Evolutionary conservation across 116 monocot genomes (phyloP), one percentile per base, ranked within the genome.

Genomic region (Trichopus zeylanicus): DNA sequence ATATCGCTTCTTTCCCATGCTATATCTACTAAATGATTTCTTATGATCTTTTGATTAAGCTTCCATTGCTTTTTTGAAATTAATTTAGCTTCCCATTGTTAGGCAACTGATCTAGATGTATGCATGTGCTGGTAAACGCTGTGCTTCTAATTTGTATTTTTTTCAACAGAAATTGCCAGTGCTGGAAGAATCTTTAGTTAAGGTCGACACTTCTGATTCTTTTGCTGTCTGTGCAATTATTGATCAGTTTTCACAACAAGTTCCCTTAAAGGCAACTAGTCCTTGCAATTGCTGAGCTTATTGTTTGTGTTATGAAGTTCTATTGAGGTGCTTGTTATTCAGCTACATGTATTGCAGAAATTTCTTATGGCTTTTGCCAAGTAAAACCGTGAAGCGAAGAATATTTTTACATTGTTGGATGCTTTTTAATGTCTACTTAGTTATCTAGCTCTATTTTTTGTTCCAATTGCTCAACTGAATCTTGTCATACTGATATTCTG

Each of bases 181-280:
- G 48, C 62, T 95, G 37, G 90, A 90, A 62, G 78, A 86, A 57
- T 46, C 81, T 29, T 81, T 95, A 42, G 55, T 66, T 16, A 69
- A 74, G 72, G 64, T 63, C 59, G 72, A 60, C n/a, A 67, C 72
- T 54, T 79, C 91, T 65, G 80, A 91, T 75, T 60, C 62, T 16
- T 65, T 74, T 67, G 70, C 75, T 60, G 51, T 97, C 49, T 75
- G 77, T 69, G 65, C 76, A 57, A 71, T 84, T 55, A 79, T 97
- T 31, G 75, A 81, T 66, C 65, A 71, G 62, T 91, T 84, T 56
- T 81, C 97, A n/a, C 67, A 82, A 51, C 54, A 53, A 19, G 70
- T 77, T 56, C 61, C 78, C 49, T 48, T 87, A 55, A 90, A 80
- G 72, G 68, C 62, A 63, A 66, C 26, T 28, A 97, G 91, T 71